phyloP scores from a whole-genome alignment of 768 basidiomycete species.

The Mrakia blollopis region DNA sequence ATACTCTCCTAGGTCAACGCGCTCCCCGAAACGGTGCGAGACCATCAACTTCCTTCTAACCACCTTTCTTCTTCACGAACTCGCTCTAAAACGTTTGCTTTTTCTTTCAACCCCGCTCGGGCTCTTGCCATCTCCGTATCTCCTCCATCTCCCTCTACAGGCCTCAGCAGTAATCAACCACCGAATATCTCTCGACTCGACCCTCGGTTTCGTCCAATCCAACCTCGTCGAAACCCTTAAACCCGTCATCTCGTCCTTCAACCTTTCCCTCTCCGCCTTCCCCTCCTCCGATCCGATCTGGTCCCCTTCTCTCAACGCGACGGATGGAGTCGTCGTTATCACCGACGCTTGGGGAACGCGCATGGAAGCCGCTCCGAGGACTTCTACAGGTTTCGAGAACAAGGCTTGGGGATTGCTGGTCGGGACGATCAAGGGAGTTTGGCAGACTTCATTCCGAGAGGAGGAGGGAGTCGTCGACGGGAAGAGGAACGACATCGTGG shows the following conservation, averaged over 20 bases:
- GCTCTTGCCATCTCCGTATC: background rate
- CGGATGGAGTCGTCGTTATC: background rate
- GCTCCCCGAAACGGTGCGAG: background rate
- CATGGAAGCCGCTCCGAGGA: background rate
- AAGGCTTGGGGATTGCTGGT: background rate
- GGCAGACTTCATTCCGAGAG: background rate
- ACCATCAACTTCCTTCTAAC: background rate
- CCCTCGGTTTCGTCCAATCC: conserved; percentile 37
- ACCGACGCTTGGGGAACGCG: background rate
- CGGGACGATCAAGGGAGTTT: background rate
- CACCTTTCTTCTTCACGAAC: background rate
- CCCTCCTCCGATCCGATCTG: background rate
- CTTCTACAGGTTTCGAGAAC: background rate
- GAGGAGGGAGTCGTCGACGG: background rate
- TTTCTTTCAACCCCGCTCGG: background rate
- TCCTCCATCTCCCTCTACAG: background rate
- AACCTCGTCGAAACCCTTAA: conserved; percentile 34
- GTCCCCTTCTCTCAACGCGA: background rate
- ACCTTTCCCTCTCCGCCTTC: conserved; percentile 39
- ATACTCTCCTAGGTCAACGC: background rate
- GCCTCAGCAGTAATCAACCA: conserved; percentile 41
- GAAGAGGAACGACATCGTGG: conserved; percentile 32
- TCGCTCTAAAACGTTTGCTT: background rate
- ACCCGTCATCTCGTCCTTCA: conserved; percentile 36
- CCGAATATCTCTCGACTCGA: conserved; percentile 40